These are phyloP conservation scores for Vararia minispora DNA, from an alignment of 768 basidiomycete genomes.

Conservation along the genomic window DNA sequence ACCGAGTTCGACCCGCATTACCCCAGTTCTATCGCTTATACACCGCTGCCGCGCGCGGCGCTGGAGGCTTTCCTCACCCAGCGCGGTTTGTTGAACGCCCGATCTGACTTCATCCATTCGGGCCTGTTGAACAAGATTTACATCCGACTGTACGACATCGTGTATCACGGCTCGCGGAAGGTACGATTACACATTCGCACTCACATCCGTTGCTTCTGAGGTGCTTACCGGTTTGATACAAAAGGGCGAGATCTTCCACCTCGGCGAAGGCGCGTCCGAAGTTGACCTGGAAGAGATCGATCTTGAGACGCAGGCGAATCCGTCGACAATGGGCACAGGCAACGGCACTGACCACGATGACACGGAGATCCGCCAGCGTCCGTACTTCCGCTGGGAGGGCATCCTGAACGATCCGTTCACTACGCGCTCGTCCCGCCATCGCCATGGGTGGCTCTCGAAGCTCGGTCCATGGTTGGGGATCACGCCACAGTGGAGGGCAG, in stretches of 20 bases:
- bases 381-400: conserved; percentile 61
- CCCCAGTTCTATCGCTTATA: conserved; percentile 60
- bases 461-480: conserved; percentile 60
- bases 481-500: conserved; percentile 49
- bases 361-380: conserved; percentile 44
- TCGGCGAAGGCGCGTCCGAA: conserved; percentile 38
- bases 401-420: conserved; percentile 42
- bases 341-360: conserved; percentile 67
- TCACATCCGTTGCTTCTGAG: no score
- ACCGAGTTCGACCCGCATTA: conserved; percentile 65
- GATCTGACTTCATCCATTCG: conserved; percentile 42
- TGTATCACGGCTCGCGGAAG: conserved; percentile 39
- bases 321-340: conserved; percentile 53
- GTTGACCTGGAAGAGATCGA: conserved; percentile 60
- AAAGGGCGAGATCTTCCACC: conserved; percentile 55
- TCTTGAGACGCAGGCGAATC: conserved; percentile 32
- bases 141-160: conserved; percentile 55
- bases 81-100: conserved; percentile 43
- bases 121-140: conserved; percentile 69
- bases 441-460: conserved; percentile 35
- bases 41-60: conserved; percentile 49
- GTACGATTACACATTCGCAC: no score
- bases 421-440: no score
- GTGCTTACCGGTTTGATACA: no score
- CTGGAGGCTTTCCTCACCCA: conserved; percentile 56